Conservation (phyloP, 441 rosid species). For the Arabidopsis lyrata region DNA sequence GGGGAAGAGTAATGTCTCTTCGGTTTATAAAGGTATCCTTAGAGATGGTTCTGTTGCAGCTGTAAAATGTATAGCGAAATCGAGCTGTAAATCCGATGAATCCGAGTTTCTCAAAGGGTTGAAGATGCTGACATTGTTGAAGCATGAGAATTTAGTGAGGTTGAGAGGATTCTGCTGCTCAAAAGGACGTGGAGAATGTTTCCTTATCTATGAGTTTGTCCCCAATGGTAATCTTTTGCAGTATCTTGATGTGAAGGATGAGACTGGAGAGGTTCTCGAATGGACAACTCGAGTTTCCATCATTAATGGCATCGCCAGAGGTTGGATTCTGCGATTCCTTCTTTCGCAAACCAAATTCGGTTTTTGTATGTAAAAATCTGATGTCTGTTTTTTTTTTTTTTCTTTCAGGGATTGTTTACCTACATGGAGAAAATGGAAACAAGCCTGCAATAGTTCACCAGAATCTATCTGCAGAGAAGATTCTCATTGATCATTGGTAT, state of each 20-base stretch:
- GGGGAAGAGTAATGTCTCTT: conserved; percentile 74
- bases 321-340: conserved; percentile 46
- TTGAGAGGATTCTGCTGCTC: conserved; percentile 97
- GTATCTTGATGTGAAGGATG: conserved; percentile 74
- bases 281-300: conserved; percentile 85
- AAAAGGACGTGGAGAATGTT: conserved; percentile 90
- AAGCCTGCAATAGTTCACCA: conserved; percentile 80
- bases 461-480: conserved; percentile 81
- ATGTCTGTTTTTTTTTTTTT: conserved; percentile 1
- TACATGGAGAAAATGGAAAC: conserved; percentile 68
- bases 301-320: conserved; percentile 86
- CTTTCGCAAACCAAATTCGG: neutral
- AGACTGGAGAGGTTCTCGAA: conserved; percentile 65
- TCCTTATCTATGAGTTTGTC: conserved; percentile 81
- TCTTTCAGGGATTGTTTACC: conserved; percentile 70
- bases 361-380: conserved; percentile 12
- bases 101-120: conserved; percentile 83
- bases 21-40: conserved; percentile 76
- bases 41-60: conserved; percentile 83
- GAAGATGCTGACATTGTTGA: conserved; percentile 73
- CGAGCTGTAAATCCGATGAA: conserved; percentile 90
- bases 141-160: conserved; percentile 78
- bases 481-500: conserved; percentile 65
- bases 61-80: conserved; percentile 72
- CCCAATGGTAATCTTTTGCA: conserved; percentile 77